These are phyloP conservation scores for Apostasia shenzhenica DNA, from an alignment of 106 monocot species.

Conservation along the genomic window DNA sequence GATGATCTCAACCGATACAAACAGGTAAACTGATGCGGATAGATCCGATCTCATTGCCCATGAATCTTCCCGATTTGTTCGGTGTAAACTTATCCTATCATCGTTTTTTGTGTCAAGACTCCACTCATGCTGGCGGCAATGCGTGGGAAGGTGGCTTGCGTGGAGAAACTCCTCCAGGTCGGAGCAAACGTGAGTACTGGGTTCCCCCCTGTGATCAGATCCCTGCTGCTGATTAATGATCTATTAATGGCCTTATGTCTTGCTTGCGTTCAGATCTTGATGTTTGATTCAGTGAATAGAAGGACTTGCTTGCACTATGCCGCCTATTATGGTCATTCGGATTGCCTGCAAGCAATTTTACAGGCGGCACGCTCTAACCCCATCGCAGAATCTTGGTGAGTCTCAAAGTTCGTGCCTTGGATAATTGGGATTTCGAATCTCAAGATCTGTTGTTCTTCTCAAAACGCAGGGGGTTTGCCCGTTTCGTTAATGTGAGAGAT, in stretches of 20 bases:
- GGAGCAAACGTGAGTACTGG: conserved; percentile 59
- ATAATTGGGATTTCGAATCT: neutral
- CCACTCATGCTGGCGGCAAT: conserved; percentile 92
- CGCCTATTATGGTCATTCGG: conserved; percentile 75
- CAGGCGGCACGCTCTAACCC: conserved; percentile 51
- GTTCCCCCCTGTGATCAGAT: neutral
- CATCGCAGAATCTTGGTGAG: conserved; percentile 74
- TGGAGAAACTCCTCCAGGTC: conserved; percentile 66
- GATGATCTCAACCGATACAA: conserved; percentile 66
- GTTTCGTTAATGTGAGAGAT: conserved; percentile 93
- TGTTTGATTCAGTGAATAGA: conserved; percentile 75
- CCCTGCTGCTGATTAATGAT: neutral
- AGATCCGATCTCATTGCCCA: neutral
- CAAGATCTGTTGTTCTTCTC: neutral
- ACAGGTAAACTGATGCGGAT: conserved; percentile 37
- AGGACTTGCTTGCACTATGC: conserved; percentile 93
- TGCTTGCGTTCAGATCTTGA: conserved; percentile 57
- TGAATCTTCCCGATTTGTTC: neutral
- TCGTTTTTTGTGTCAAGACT: conserved; percentile 38
- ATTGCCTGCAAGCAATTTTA: conserved; percentile 74
- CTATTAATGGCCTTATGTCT: neutral
- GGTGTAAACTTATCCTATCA: conserved; percentile 1
- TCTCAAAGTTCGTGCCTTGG: neutral
- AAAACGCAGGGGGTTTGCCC: conserved; percentile 70
- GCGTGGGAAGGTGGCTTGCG: conserved; percentile 82